These are phyloP conservation scores for Citrus reticulata DNA, from an alignment of 345 rosid genomes.

Conservation along the genomic window DNA sequence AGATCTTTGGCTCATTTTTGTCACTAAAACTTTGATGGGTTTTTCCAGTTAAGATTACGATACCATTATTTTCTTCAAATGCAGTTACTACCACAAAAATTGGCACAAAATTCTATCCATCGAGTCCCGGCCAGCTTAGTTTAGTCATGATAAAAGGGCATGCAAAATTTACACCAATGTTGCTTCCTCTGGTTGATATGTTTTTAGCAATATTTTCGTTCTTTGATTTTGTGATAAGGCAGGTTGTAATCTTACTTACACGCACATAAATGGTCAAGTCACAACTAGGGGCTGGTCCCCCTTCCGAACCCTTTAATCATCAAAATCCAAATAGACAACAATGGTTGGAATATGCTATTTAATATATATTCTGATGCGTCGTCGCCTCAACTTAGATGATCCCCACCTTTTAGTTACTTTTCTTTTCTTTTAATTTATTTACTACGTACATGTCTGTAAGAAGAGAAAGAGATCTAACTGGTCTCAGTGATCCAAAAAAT, in stretches of 20 bases:
- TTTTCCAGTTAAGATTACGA: no score
- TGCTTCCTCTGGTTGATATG: background rate
- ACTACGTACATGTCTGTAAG: background rate
- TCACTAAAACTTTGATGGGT: background rate
- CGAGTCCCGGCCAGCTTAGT: background rate
- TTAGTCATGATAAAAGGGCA: no score
- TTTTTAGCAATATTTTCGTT: background rate
- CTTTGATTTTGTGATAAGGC: background rate
- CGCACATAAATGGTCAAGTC: constrained; percentile 1
- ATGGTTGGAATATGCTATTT: background rate
- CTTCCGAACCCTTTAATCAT: background rate
- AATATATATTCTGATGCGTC: background rate
- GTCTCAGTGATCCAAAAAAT: background rate
- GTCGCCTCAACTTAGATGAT: background rate
- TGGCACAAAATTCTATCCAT: background rate
- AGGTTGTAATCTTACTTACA: no score
- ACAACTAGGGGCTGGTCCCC: background rate
- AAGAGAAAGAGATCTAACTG: background rate
- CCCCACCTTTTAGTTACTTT: no score
- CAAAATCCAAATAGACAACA: background rate
- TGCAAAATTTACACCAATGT: background rate
- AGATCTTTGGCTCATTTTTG: background rate
- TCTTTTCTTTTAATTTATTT: no score
- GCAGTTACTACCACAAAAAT: background rate
- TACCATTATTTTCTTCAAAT: background rate